Evolutionary conservation across 257 asterid genomes (phyloP).

Genomic region (Schizonepeta tenuifolia): DNA sequence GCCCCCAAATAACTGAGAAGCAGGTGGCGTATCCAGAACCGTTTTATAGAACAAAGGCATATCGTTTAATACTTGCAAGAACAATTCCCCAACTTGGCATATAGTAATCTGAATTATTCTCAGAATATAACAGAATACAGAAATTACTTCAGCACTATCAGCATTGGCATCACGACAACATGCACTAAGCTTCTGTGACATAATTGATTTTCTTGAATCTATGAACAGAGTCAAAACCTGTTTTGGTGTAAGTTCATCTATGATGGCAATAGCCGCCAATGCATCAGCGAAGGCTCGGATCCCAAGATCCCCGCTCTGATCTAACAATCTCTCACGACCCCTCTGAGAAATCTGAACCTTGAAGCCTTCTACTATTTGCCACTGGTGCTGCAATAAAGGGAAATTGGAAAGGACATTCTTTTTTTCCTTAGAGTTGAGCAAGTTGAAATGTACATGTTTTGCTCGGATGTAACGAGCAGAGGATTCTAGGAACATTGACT

Average conservation of each 20-base stretch:
- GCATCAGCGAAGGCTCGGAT: conserved; percentile 95
- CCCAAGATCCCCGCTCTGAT: conserved; percentile 61
- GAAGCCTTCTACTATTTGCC: conserved; percentile 96
- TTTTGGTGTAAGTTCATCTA: conserved; percentile 84
- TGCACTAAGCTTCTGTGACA: conserved; percentile 68
- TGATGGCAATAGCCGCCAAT: conserved; percentile 81
- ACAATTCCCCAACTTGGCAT: conserved; percentile 94
- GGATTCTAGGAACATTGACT: conserved; percentile 87
- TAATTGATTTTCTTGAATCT: conserved; percentile 79
- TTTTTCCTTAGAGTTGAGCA: conserved; percentile 53
- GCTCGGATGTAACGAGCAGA: conserved; percentile 93
- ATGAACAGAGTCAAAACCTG: conserved; percentile 77
- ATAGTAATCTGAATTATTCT: conserved; percentile 86
- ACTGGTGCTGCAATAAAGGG: conserved; percentile 96
- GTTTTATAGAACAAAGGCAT: conserved; percentile 93
- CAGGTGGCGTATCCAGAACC: conserved; percentile 86
- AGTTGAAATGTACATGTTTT: conserved; percentile 73
- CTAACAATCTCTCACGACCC: conserved; percentile 85
- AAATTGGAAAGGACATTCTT: conserved; percentile 69
- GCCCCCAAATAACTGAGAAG: conserved; percentile 98
- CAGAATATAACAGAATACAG: conserved; percentile 80
- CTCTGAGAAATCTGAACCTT: conserved; percentile 92
- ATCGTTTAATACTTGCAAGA: conserved; percentile 87
- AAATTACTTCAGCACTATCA: conserved; percentile 75
- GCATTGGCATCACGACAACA: conserved; percentile 68